A percentile compares a stretch with the other conserved stretches of the same genome.
Evolutionary conservation across 495 filamentous ascomycete species (phyloP).

Genomic region (Podospora comata): DNA sequence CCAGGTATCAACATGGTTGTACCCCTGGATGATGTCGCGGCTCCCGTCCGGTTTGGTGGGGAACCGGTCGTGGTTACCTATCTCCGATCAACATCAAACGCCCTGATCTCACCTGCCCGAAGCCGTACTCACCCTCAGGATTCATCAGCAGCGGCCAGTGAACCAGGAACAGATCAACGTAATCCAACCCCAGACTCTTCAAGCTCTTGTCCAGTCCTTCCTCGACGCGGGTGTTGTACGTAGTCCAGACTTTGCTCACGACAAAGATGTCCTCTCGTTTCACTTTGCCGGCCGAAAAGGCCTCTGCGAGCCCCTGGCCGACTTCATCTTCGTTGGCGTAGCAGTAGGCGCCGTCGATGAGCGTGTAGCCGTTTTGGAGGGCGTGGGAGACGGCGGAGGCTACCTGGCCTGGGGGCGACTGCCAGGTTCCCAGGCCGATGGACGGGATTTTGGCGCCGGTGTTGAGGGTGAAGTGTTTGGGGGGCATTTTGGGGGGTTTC

Average conservation of each 20-base stretch:
- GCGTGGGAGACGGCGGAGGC: slow-evolving; percentile 52
- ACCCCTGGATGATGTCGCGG: slow-evolving; percentile 62
- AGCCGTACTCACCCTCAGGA: slow-evolving; percentile 51
- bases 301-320: slow-evolving; percentile 55
- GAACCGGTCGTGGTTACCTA: slow-evolving; percentile 72
- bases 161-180: slow-evolving; percentile 76
- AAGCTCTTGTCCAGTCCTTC: slow-evolving; percentile 67
- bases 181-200: slow-evolving; percentile 67
- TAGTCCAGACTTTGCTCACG: slow-evolving; percentile 80
- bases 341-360: slow-evolving; percentile 59
- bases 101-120: background rate
- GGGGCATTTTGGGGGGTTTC: slow-evolving; percentile 39
- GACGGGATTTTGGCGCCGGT: slow-evolving; percentile 73
- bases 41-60: slow-evolving; percentile 68
- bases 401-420: slow-evolving; percentile 63
- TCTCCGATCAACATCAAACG: background rate
- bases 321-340: slow-evolving; percentile 60
- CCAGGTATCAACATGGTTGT: slow-evolving; percentile 72
- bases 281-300: slow-evolving; percentile 62
- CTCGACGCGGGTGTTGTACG: slow-evolving; percentile 66
- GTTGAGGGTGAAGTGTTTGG: slow-evolving; percentile 65
- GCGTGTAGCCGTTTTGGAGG: slow-evolving; percentile 61
- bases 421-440: slow-evolving; percentile 74
- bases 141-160: slow-evolving; percentile 89
- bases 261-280: slow-evolving; percentile 79